Evolutionary conservation across 345 rosid species (phyloP).

Genomic region (Noccaea caerulescens): DNA sequence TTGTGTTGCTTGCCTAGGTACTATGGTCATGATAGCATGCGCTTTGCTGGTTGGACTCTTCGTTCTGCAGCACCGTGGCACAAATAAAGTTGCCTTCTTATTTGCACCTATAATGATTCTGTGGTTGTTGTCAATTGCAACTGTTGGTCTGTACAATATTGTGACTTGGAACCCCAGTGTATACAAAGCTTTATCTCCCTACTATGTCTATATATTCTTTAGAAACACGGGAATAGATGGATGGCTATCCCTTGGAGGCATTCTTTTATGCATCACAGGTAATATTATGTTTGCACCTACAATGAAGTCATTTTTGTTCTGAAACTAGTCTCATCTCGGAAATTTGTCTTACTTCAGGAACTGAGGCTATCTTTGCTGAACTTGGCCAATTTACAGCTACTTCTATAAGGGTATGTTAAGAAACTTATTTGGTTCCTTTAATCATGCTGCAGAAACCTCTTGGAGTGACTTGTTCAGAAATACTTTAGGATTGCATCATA

Average conservation of each 20-base stretch:
- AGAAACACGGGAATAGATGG: constrained; percentile 76
- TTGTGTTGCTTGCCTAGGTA: constrained; percentile 53
- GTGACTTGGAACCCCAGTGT: constrained; percentile 82
- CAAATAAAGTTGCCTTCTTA: constrained; percentile 66
- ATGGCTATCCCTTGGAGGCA: constrained; percentile 84
- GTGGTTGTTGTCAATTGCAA: constrained; percentile 74
- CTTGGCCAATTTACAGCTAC: constrained; percentile 78
- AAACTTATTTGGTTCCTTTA: constrained; percentile 1
- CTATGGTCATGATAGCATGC: constrained; percentile 68
- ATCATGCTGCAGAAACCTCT: constrained; percentile 14
- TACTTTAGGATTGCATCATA: not conserved
- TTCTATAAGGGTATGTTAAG: constrained; percentile 69
- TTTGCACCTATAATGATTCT: constrained; percentile 80
- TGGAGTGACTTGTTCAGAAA: not conserved
- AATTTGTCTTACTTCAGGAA: constrained; percentile 57
- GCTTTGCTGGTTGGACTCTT: constrained; percentile 79
- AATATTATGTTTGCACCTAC: constrained; percentile 19
- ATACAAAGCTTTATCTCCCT: constrained; percentile 80
- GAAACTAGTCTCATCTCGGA: constrained; percentile 30
- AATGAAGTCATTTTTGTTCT: not conserved
- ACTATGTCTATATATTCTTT: constrained; percentile 70
- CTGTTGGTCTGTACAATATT: constrained; percentile 72
- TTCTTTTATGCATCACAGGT: constrained; percentile 85
- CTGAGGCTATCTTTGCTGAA: constrained; percentile 78
- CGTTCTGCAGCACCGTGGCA: constrained; percentile 88